Evolutionary conservation across 129 eudicot species (phyloP), one percentile per base, ranked within the genome.

Genomic region (Apium graveolens): DNA sequence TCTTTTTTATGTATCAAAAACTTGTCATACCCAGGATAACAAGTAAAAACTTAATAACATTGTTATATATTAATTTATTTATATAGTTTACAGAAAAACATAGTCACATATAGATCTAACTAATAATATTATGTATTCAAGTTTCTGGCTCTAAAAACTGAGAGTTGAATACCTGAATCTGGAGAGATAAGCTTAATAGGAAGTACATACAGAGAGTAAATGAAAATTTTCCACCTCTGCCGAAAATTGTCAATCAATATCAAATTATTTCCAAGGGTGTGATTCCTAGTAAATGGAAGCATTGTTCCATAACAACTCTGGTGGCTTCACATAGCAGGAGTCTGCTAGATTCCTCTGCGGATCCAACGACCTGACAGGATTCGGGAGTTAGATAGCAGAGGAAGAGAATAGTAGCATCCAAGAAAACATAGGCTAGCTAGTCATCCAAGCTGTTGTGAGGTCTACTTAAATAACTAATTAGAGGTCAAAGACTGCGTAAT

Each of bases 321-420:
- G 98, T 95, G 72, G 98, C 97, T 80, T 95, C 98, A 32, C 98
- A 95, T 63, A 95, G 78, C 86, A 91, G 78, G 21, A 91, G 88
- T 78, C 98, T 80, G 78, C 98, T 95, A 1, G 88, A 79, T 79
- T 95, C 97, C 85, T 95, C 92, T 34, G 89, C 86, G 11, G 97
- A 88, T 60, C 97, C 98, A 66, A 86, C 88, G 39, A 95, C 98
- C 98, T 95, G 86, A 79, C 76, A 55, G 44, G 11, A 55, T 26
- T 78, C 8, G 5, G n/a, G 53, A 42, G 38, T 77, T 26, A 9
- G 63, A 74, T 18, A 7, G 29, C 68, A 10, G 7, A 60, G 32
- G 68, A 60, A 2, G 16, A 60, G 14, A 24, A 26, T 27, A 62
- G 35, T 62, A 27, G 32, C 62, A 53, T 53, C 27, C 8, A 18